Base-by-base conservation (phyloP, 2,329 filamentous ascomycete species). In the Diplodia mutila region DNA sequence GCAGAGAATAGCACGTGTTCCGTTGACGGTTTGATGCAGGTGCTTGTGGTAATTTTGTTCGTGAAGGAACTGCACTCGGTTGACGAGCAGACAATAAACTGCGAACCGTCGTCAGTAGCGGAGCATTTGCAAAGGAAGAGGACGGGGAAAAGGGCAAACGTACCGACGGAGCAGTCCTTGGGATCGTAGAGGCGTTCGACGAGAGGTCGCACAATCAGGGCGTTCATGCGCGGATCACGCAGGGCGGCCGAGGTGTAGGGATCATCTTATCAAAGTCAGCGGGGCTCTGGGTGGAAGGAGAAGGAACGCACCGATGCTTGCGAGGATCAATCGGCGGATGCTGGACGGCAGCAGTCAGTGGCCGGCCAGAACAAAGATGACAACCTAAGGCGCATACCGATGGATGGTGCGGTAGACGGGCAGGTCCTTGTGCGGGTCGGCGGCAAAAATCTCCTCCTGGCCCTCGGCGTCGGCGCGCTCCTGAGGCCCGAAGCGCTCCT, bases 71-170 rank as follows among this genome's bases (percentile, higher is more conserved):
- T 93, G 90, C 39, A 89, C 87, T 16, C 91, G 86, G 74, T 96
- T 95, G 71, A 95, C 91, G 25, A 96, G 85, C 69, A 96, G 81
- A 76, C 91, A 94, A 77, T 94, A 95, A 12, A 95, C 91, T 89
- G 72, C 7, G 42, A 11, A 12, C 3, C 9, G 42, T 61, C 23
- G 46, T 37, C 11, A 37, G 34, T 14, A 32, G 29, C 29, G 29
- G 9, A 8, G 29, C 6, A 32, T 32, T 29, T 29, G 29, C n/a
- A n/a, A n/a, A n/a, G n/a, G n/a, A n/a, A n/a, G n/a, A n/a, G 29
- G 14, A 46, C 14, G n/a, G 27, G 29, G 11, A 57, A 29, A 39
- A 42, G 59, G 25, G 9, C 4, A 21, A 4, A 70, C 83, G 70
- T 80, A 90, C 89, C 85, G 66, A 94, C 89, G 1, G 91, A 94